Percentiles rank a stretch among this genome's conserved stretches.
These are phyloP conservation scores for Glaciozyma antarctica DNA, from an alignment of 768 basidiomycete genomes.

Conservation along the genomic window DNA sequence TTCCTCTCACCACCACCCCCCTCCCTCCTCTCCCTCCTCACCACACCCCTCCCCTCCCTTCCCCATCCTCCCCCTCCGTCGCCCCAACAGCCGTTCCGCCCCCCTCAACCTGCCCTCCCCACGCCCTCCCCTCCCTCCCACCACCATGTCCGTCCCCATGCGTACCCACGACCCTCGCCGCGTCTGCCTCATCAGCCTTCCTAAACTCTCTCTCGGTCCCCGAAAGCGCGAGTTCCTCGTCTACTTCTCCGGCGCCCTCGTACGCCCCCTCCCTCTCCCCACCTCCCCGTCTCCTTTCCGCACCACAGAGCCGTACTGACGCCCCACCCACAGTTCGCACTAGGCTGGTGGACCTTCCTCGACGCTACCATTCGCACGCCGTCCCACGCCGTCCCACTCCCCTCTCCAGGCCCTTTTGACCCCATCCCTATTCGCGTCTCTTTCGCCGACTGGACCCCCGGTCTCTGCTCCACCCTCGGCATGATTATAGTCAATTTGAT, in stretches of 20 bases:
- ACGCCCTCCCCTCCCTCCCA: too few relatives aligned
- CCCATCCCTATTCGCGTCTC: constrained; percentile 68
- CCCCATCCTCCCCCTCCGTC: too few relatives aligned
- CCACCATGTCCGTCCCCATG: neutral
- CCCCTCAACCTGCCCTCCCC: too few relatives aligned
- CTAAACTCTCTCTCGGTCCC: constrained; percentile 53
- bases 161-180: constrained; percentile 56
- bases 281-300: too few relatives aligned
- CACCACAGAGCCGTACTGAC: neutral
- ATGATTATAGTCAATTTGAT: constrained; percentile 88
- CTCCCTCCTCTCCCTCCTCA: too few relatives aligned
- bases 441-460: constrained; percentile 66
- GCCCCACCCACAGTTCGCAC: constrained; percentile 59
- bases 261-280: constrained; percentile 44
- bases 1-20: too few relatives aligned
- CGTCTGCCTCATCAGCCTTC: constrained; percentile 80
- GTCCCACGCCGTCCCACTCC: constrained; percentile 59
- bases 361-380: constrained; percentile 85
- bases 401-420: constrained; percentile 54
- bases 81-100: too few relatives aligned
- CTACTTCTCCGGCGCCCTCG: constrained; percentile 82
- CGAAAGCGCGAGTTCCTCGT: constrained; percentile 72
- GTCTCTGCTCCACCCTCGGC: constrained; percentile 81
- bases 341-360: constrained; percentile 90
- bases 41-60: too few relatives aligned